A percentile compares a stretch with the other conserved stretches of the same genome.
Conservation (phyloP, 176 grass and related monocot species). For the Dendrocalamus sinicus region DNA sequence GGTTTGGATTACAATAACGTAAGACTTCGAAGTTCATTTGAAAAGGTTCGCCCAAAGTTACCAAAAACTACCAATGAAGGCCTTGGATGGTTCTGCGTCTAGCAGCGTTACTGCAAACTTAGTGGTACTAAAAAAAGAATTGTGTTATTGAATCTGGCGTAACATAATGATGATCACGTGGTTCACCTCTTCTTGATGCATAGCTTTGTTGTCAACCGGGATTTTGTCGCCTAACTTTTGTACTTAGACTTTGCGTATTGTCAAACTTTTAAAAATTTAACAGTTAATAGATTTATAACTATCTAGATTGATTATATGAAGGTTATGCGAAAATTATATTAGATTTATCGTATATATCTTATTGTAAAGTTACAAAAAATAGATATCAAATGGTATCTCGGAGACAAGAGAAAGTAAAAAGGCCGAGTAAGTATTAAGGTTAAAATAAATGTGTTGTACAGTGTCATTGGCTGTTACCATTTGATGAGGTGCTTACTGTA, state of each 20-base stretch:
- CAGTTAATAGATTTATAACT: too few relatives aligned
- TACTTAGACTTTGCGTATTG: too few relatives aligned
- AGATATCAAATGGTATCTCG: too few relatives aligned
- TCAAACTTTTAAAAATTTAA: too few relatives aligned
- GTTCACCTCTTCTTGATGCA: constrained; percentile 1
- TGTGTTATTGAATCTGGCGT: neutral
- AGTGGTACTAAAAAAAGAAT: neutral
- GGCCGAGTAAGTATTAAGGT: too few relatives aligned
- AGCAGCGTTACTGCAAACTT: neutral
- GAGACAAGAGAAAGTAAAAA: too few relatives aligned
- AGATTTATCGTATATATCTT: too few relatives aligned
- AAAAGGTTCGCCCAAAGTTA: neutral
- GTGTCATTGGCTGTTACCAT: neutral
- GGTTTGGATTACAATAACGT: neutral
- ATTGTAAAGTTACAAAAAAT: too few relatives aligned
- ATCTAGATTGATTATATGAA: too few relatives aligned
- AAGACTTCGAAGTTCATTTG: neutral
- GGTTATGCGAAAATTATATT: too few relatives aligned
- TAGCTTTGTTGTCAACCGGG: neutral
- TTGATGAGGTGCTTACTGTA: constrained; percentile 12
- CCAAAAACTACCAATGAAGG: neutral
- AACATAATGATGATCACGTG: neutral
- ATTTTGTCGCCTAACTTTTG: neutral
- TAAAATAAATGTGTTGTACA: neutral
- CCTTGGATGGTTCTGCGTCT: neutral